A percentile compares a stretch with the other conserved stretches of the same genome.
Conservation (phyloP, 2,329 filamentous ascomycete species). For the Ramularia collo-cygni region DNA sequence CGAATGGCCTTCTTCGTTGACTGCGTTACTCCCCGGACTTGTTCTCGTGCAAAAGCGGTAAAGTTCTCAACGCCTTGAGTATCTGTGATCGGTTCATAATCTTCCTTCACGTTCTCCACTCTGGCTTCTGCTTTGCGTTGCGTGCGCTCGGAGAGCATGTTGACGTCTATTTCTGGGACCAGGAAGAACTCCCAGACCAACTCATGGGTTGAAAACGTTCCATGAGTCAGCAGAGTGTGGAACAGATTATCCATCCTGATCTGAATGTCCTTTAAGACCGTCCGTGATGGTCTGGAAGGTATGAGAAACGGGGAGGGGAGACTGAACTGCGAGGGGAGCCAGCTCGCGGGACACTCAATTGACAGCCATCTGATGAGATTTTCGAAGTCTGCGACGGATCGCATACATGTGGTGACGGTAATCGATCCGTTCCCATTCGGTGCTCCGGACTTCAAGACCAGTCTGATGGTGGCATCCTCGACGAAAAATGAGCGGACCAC, state of each 20-base stretch:
- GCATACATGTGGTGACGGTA: conserved; percentile 88
- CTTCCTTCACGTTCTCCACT: conserved; percentile 77
- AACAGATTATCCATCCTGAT: conserved; percentile 80
- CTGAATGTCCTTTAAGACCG: conserved; percentile 82
- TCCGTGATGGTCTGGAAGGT: conserved; percentile 81
- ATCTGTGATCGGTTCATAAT: conserved; percentile 72
- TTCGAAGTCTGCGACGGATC: conserved; percentile 84
- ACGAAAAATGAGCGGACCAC: conserved; percentile 96
- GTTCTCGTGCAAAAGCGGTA: conserved; percentile 82
- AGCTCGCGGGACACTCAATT: conserved; percentile 89
- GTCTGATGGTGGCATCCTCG: conserved; percentile 85
- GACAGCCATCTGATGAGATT: conserved; percentile 76
- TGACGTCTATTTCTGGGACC: conserved; percentile 83
- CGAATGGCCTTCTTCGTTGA: conserved; percentile 77
- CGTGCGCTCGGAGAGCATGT: conserved; percentile 84
- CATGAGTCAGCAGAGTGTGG: conserved; percentile 76
- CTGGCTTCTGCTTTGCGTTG: conserved; percentile 78
- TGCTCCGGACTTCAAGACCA: conserved; percentile 89
- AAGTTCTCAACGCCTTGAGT: conserved; percentile 83
- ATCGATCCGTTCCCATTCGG: conserved; percentile 75
- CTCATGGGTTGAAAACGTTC: conserved; percentile 92
- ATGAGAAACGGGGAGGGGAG: conserved; percentile 87
- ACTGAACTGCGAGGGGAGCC: conserved; percentile 73
- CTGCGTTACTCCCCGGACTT: conserved; percentile 76
- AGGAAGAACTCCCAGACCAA: conserved; percentile 99